Base-by-base conservation (phyloP, 768 basidiomycete species). In the Termitomyces sp. region DNA sequence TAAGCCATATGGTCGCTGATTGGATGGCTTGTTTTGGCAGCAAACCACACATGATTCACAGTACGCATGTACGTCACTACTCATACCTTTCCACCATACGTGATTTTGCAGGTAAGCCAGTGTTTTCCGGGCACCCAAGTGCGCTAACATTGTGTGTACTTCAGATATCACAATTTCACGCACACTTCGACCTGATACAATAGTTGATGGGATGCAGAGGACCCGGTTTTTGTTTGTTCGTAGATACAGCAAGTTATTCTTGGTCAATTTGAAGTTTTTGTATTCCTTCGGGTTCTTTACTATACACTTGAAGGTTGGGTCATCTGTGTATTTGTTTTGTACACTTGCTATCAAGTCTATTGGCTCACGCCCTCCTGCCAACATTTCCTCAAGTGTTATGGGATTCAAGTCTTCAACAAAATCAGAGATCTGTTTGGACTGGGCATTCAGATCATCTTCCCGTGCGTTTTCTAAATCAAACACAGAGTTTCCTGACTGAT, bases 361-460 rank as follows among this genome's bases (percentile, higher is more conserved):
- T 10, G 22, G 20, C 8, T 44, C 12, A 12, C 12, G 22, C 20
- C 22, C 22, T 44, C 42, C 42, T 10, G 33, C 33, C 12, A 34
- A 13, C 10, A 34, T 34, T 13, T 34, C 33, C 2, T 34, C 12
- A 12, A 34, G 9, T 12, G 12, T 10, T 34, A 34, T 34, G 9
- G 33, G 33, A 1, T 10, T 10, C 2, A 34, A 12, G 1, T 0
- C 10, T 34, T 34, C 12, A 2, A 13, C 9, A 2, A 34, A 2
- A 34, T 34, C 12, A 2, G 42, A 2, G 12, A 44, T 44, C 5
- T 44, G 42, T 44, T 12, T 22, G 0, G 22, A 44, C 18, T 3
- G 0, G 0, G 0, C 3, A 4, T 4, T 10, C 8, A 44, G 20
- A 1, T 22, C 10, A 4, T 2, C 3, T 4, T 44, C 42, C 13